Base-by-base conservation (phyloP, 202 grass and related monocot species). In the Eragrostis tef region DNA sequence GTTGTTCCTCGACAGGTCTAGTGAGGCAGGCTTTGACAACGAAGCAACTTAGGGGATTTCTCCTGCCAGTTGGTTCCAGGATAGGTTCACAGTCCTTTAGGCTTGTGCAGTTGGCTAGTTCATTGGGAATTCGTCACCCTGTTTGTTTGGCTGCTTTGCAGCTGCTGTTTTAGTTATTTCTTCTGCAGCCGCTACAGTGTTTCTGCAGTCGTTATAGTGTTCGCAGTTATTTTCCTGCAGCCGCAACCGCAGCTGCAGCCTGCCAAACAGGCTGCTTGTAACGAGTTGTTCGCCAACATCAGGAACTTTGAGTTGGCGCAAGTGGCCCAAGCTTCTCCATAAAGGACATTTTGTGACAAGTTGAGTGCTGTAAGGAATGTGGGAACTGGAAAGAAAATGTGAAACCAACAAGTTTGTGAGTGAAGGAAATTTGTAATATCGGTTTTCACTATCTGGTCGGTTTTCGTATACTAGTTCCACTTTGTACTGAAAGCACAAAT, bases 301-400 rank as follows among this genome's bases (percentile, higher is more conserved):
- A 87, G n/a, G 7, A 65, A 5, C 11, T 48, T 48, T 22, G 11
- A 87, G 44, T 6, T 29, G 15, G 7, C 21, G 14, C 39, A 81
- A 21, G 31, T 47, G 51, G 19, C 85, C 71, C 16, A 87, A 41
- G 5, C 62, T 22, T 8, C 27, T 21, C 64, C 64, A 3, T 3
- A 5, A 13, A 87, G 51, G 4, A 61, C 12, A 52, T 87, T 87
- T 14, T 78, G 3, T 10, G 71, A 68, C 21, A 87, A 59, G 29
- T 58, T 63, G 16, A 87, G 56, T 13, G 12, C 19, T 71, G 57
- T 50, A 13, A 83, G 85, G 75, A 83, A 78, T 39, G 85, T 77
- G 16, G 83, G 52, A 73, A 31, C 3, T 31, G 29, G 29, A 5
- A 39, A 39, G 34, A 39, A 39, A 39, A 39, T 2, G 34, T 39